Evolutionary conservation across 306 rosid genomes (phyloP).

Genomic region (Lupinus albus): DNA sequence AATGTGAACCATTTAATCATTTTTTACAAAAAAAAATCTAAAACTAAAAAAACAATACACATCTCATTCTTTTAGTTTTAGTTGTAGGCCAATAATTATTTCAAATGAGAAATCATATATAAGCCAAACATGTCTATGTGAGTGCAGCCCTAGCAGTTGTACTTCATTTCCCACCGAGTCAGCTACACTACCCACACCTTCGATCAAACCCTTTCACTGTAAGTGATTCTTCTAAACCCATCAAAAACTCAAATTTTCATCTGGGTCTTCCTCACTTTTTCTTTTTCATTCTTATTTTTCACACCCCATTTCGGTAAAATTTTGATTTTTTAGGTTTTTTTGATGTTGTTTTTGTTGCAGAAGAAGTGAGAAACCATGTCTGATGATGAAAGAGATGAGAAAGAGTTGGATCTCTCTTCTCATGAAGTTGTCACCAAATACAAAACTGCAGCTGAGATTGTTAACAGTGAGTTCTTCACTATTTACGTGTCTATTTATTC

Average conservation of each 20-base stretch:
- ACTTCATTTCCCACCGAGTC: too few species aligned
- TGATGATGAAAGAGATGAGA: constrained; percentile 98
- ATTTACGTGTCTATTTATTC: not conserved
- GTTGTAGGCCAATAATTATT: too few species aligned
- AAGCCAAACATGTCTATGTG: not conserved
- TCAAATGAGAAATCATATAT: not conserved
- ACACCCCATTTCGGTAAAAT: constrained; percentile 15
- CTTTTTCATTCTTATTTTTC: not conserved
- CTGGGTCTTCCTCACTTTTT: not conserved
- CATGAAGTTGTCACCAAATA: constrained; percentile 94
- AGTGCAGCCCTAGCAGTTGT: not conserved
- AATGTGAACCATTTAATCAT: too few species aligned
- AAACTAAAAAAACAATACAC: too few species aligned
- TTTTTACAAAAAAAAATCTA: too few species aligned
- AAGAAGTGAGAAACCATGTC: constrained; percentile 59
- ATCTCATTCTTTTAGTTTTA: too few species aligned
- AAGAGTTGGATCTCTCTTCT: constrained; percentile 94
- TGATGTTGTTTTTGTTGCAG: not conserved
- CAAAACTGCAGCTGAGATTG: constrained; percentile 88
- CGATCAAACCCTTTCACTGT: constrained; percentile 1
- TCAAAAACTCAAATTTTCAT: not conserved
- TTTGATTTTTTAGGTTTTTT: not conserved
- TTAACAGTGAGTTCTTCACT: constrained; percentile 61
- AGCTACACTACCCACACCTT: not conserved
- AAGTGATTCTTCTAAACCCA: constrained; percentile 26